Percentiles rank a stretch among this genome's conserved stretches.
Evolutionary conservation across 257 asterid species (phyloP).

Genomic region (Primulina huaijiensis): DNA sequence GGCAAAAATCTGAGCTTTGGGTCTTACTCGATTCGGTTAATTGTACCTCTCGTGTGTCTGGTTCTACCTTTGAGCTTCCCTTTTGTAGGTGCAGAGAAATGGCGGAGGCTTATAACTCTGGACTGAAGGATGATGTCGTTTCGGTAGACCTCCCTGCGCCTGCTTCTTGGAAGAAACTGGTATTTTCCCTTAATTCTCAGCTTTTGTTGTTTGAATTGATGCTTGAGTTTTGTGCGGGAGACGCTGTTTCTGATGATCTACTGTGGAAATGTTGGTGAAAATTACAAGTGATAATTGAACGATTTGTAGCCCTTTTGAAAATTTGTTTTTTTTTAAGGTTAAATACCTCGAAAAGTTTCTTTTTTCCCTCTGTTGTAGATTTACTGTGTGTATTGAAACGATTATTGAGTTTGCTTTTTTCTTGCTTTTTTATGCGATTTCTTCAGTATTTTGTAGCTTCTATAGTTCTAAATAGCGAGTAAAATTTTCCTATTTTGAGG

Average conservation of each 20-base stretch:
- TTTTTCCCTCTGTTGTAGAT: no score
- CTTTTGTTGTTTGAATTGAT: not conserved
- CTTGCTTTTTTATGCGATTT: no score
- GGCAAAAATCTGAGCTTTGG: constrained; percentile 14
- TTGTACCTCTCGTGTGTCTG: not conserved
- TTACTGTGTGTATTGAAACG: no score
- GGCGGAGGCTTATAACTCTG: constrained; percentile 40
- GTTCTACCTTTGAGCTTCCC: constrained; percentile 7
- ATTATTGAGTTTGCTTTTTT: no score
- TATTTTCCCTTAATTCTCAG: constrained; percentile 11
- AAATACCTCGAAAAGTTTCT: no score
- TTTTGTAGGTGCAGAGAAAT: constrained; percentile 35
- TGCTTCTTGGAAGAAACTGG: constrained; percentile 70
- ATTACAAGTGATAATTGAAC: no score
- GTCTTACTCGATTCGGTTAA: not conserved
- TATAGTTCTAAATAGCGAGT: no score
- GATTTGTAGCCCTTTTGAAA: no score
- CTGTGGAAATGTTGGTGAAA: no score
- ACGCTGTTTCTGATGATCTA: no score
- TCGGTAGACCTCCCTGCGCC: constrained; percentile 72
- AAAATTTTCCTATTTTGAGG: not conserved
- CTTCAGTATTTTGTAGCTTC: no score
- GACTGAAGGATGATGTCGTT: constrained; percentile 36
- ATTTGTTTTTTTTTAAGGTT: no score
- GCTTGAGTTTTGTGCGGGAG: not conserved